A percentile compares a stretch with the other conserved stretches of the same genome.
phyloP scores from a whole-genome alignment of 2,329 filamentous ascomycete genomes.

The Arthroderma uncinatum region DNA sequence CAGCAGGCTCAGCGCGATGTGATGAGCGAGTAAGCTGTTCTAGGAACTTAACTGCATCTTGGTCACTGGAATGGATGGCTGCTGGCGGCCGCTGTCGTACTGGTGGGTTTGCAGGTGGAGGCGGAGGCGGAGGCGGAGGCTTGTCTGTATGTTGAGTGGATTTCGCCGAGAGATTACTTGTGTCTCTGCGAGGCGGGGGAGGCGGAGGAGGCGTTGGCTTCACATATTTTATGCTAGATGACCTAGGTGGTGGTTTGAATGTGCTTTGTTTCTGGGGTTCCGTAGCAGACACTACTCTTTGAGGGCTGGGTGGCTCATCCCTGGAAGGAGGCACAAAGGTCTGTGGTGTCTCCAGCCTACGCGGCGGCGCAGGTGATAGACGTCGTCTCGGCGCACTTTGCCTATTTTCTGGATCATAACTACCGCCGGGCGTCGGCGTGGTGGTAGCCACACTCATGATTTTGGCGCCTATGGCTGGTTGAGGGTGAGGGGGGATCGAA shows the following conservation, averaged over 20 bases:
- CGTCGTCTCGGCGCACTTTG: background rate
- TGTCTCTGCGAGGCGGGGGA: slow-evolving; percentile 20
- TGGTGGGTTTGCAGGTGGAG: background rate
- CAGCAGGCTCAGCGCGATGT: slow-evolving; percentile 35
- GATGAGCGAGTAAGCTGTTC: background rate
- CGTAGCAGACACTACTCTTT: background rate
- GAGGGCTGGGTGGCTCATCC: background rate
- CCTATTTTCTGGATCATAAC: background rate
- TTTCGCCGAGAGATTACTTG: slow-evolving; percentile 20
- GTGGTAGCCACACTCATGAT: background rate
- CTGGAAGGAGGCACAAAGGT: background rate
- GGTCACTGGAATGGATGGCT: background rate
- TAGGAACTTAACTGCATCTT: background rate
- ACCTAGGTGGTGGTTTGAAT: background rate
- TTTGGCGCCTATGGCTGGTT: background rate
- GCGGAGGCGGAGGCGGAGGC: background rate
- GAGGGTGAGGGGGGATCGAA: background rate
- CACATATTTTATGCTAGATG: background rate
- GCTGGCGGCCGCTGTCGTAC: background rate
- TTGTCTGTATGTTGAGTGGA: slow-evolving; percentile 8
- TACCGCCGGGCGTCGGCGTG: background rate
- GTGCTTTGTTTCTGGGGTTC: background rate
- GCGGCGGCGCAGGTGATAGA: background rate
- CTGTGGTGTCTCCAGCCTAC: background rate
- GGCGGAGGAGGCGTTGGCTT: slow-evolving; percentile 24